phyloP scores from a whole-genome alignment of 768 basidiomycete genomes.

The Mycena pura region DNA sequence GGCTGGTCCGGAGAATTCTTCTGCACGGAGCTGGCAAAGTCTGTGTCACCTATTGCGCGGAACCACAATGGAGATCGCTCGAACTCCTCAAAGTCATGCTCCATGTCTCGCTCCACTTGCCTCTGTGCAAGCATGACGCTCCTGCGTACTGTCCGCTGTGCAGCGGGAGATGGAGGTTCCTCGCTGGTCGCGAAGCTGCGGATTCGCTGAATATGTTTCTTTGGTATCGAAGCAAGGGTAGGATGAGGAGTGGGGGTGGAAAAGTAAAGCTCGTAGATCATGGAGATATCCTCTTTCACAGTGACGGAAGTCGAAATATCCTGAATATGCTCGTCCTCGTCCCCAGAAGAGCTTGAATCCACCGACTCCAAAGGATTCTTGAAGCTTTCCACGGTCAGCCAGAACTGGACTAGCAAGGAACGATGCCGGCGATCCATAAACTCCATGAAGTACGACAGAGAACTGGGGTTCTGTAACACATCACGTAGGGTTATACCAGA shows the following conservation, averaged over 20 bases:
- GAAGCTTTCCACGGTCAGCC: constrained; percentile 97
- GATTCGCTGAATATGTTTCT: constrained; percentile 74
- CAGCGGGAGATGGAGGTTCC: constrained; percentile 46
- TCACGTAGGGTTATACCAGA: constrained; percentile 72
- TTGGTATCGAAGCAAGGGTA: constrained; percentile 67
- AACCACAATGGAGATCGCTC: constrained; percentile 91
- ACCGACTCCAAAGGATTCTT: constrained; percentile 93
- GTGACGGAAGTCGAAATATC: constrained; percentile 64
- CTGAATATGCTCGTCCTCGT: constrained; percentile 60
- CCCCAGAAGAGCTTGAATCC: constrained; percentile 73
- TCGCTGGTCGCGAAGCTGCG: constrained; percentile 66
- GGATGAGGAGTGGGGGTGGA: constrained; percentile 62
- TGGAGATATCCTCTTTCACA: constrained; percentile 84
- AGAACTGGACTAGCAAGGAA: constrained; percentile 92
- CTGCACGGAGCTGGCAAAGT: constrained; percentile 39
- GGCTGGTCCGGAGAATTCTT: constrained; percentile 25
- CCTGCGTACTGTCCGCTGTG: constrained; percentile 66
- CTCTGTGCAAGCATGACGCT: constrained; percentile 86
- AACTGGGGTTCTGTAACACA: constrained; percentile 86
- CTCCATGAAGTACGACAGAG: constrained; percentile 96
- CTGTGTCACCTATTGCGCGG: constrained; percentile 79
- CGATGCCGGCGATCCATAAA: constrained; percentile 93
- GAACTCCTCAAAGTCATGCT: constrained; percentile 91
- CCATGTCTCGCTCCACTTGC: constrained; percentile 89
- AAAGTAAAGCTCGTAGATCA: constrained; percentile 92